Evolutionary conservation across 2,329 filamentous ascomycete genomes (phyloP).

Genomic region (Diaporthe amygdali): DNA sequence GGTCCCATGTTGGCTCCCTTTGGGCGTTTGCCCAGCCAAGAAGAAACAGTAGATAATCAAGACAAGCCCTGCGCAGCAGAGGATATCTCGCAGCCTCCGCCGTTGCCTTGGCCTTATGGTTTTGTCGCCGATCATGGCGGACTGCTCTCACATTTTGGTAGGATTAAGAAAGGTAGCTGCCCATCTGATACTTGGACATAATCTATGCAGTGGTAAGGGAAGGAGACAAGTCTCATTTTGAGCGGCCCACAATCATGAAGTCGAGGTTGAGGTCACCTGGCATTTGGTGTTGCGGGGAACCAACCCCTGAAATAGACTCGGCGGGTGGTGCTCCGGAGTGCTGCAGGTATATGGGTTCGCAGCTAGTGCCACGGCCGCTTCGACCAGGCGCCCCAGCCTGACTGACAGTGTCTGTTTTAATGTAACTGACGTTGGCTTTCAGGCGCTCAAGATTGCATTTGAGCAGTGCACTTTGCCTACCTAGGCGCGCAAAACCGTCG

Average conservation of each 20-base stretch:
- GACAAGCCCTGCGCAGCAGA: slow-evolving; percentile 27
- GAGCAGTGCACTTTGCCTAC: not conserved
- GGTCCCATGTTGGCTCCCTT: not conserved
- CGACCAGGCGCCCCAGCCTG: not conserved
- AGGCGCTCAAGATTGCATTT: not conserved
- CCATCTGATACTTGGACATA: not conserved
- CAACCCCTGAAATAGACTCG: slow-evolving; percentile 23
- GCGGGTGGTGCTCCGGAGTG: slow-evolving; percentile 17
- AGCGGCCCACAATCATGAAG: not conserved
- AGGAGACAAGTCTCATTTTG: not conserved
- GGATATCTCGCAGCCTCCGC: slow-evolving; percentile 30
- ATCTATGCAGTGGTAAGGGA: not conserved
- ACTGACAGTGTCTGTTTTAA: not conserved
- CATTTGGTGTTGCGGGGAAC: slow-evolving; percentile 19
- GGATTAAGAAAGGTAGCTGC: not conserved
- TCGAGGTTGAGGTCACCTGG: slow-evolving; percentile 2
- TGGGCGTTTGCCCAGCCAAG: slow-evolving; percentile 25
- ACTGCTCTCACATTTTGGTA: slow-evolving; percentile 12
- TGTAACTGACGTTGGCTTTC: not conserved
- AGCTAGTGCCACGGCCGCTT: not conserved
- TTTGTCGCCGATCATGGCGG: slow-evolving; percentile 28
- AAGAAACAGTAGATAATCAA: slow-evolving; percentile 33
- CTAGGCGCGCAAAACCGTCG: not conserved
- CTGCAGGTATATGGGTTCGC: not conserved
- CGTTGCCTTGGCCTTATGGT: slow-evolving; percentile 28